Base-by-base conservation (phyloP, 2,329 filamentous ascomycete genomes). In the Colletotrichum sublineola region DNA sequence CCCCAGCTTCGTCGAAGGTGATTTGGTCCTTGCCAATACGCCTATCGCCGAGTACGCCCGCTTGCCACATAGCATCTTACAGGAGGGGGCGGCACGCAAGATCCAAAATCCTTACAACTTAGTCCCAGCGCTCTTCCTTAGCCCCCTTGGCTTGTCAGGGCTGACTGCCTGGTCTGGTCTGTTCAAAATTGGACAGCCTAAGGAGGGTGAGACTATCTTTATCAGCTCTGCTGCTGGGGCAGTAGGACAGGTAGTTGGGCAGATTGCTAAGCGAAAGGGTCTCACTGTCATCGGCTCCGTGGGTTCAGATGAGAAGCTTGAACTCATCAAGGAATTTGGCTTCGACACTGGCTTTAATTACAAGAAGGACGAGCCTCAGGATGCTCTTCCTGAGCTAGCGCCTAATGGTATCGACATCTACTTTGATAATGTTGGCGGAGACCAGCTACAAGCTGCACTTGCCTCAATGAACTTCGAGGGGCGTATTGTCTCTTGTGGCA, bases 211-310 rank as follows among this genome's bases (percentile, higher is more conserved):
- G 76, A 95, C 93, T 36, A 94, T 97, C 78, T 94, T 96, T 81
- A 87, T 97, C 75, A 93, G 90, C 72, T 92, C 93, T 2, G 94
- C 94, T 0, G 92, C 91, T 3, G 94, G 94, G 48, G 94, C 93
- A 0, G 94, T 97, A 1, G 94, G 94, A 2, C 92, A 95, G 81
- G 80, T 96, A 8, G 94, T 96, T n/a, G 94, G 94, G 4, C 94
- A 96, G 82, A 83, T 97, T 55, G 94, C 93, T 74, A 96, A 96
- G 87, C 89, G 91, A 72, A 91, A 95, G 81, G 94, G 94, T 1
- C 82, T 96, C 66, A 91, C 83, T 52, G 94, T 96, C 46, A 92
- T 97, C 74, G 94, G 94, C n/a, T 94, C 91, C 62, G 94, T 94
- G 6, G 94, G 94, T 2, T 90, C 90, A 15, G 92, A 95, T 77